Conservation (phyloP, 1,284 basidiomycete genomes). For the Earliella scabrosa region DNA sequence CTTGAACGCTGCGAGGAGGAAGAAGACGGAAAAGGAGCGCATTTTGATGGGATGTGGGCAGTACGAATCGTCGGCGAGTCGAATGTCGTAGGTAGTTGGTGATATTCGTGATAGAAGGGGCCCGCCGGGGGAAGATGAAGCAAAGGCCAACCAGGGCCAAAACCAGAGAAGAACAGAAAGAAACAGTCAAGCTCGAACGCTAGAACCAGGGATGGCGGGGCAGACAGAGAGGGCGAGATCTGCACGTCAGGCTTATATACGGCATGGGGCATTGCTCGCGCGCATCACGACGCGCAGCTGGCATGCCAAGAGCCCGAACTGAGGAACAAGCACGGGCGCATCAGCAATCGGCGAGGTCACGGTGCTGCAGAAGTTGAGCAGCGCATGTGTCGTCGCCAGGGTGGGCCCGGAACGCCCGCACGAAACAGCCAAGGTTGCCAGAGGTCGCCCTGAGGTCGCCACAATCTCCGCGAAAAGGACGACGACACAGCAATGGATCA, state of each 20-base stretch:
- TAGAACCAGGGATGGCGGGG: neutral
- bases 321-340: neutral
- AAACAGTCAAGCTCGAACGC: neutral
- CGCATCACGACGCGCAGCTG: neutral
- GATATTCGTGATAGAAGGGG: neutral
- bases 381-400: neutral
- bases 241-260: neutral
- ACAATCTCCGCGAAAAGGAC: too few relatives aligned
- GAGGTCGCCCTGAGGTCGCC: too few relatives aligned
- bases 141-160: constrained; percentile 6
- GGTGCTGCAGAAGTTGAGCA: too few relatives aligned
- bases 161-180: neutral
- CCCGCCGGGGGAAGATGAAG: constrained; percentile 11
- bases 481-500: too few relatives aligned
- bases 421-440: too few relatives aligned
- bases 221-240: neutral
- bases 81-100: neutral
- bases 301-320: neutral
- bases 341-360: too few relatives aligned
- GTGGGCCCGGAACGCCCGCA: neutral
- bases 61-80: neutral
- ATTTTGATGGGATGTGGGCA: neutral
- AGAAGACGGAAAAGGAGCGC: constrained; percentile 1
- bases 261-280: neutral
- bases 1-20: neutral